phyloP scores from a whole-genome alignment of 164 flowering plant genomes.

The Nymphaea thermarum region DNA sequence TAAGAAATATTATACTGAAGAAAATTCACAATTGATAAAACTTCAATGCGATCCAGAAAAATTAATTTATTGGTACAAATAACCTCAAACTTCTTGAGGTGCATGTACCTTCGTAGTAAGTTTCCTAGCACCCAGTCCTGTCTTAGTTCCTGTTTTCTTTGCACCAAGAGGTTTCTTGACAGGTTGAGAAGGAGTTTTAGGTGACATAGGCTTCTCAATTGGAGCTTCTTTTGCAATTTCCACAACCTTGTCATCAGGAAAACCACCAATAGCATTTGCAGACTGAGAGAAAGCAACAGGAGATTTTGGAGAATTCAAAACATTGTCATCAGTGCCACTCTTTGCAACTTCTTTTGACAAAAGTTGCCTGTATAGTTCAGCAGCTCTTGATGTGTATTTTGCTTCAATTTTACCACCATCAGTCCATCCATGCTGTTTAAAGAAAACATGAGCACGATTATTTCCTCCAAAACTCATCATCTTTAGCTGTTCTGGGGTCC shows the following conservation, averaged over 20 bases:
- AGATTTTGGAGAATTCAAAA: conserved; percentile 38
- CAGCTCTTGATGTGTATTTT: conserved; percentile 96
- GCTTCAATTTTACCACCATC: conserved; percentile 99
- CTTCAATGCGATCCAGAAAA: background rate
- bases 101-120: conserved; percentile 64
- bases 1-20: background rate
- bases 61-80: too few species aligned
- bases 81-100: background rate
- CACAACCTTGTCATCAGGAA: conserved; percentile 33
- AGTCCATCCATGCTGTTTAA: conserved; percentile 98
- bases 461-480: conserved; percentile 93
- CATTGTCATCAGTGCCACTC: conserved; percentile 51
- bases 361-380: conserved; percentile 78
- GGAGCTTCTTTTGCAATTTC: conserved; percentile 45
- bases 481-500: conserved; percentile 86
- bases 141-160: conserved; percentile 50
- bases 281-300: conserved; percentile 57
- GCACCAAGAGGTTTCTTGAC: conserved; percentile 81
- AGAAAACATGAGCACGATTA: conserved; percentile 90
- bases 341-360: conserved; percentile 94
- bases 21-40: too few species aligned
- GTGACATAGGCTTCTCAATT: conserved; percentile 31
- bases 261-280: conserved; percentile 35
- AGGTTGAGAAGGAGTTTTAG: conserved; percentile 42
- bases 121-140: conserved; percentile 91